These are phyloP conservation scores for Linum lewisii DNA, from an alignment of 345 rosid genomes.

Conservation along the genomic window DNA sequence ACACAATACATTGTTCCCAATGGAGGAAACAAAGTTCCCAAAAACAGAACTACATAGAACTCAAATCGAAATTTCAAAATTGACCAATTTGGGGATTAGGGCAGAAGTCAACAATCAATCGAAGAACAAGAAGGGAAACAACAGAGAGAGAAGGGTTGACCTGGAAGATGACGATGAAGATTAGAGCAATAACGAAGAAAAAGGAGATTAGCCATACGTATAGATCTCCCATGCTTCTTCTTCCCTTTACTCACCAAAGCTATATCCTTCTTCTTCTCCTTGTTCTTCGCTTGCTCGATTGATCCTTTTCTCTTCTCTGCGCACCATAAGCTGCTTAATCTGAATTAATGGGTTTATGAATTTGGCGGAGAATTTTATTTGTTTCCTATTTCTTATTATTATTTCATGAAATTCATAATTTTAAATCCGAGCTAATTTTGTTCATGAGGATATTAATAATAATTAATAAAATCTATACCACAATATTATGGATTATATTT, in stretches of 20 bases:
- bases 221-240: slow-evolving; percentile 66
- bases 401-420: no score
- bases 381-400: no score
- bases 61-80: no score
- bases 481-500: no score
- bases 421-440: no score
- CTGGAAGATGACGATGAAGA: slow-evolving; percentile 73
- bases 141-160: slow-evolving; percentile 19
- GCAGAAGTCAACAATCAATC: not conserved
- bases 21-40: not conserved
- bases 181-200: slow-evolving; percentile 63
- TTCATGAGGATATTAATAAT: no score
- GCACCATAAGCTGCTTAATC: not conserved
- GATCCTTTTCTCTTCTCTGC: not conserved
- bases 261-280: not conserved
- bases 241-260: slow-evolving; percentile 3
- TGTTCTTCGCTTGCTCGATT: not conserved
- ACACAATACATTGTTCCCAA: not conserved
- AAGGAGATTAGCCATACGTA: slow-evolving; percentile 73
- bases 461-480: no score
- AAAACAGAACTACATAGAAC: no score
- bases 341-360: no score
- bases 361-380: no score
- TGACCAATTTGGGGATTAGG: not conserved
- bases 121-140: not conserved